Evolutionary conservation across 1,284 basidiomycete genomes (phyloP), one percentile per base, ranked within the genome.

Genomic region (Bondarzewia mesenterica): DNA sequence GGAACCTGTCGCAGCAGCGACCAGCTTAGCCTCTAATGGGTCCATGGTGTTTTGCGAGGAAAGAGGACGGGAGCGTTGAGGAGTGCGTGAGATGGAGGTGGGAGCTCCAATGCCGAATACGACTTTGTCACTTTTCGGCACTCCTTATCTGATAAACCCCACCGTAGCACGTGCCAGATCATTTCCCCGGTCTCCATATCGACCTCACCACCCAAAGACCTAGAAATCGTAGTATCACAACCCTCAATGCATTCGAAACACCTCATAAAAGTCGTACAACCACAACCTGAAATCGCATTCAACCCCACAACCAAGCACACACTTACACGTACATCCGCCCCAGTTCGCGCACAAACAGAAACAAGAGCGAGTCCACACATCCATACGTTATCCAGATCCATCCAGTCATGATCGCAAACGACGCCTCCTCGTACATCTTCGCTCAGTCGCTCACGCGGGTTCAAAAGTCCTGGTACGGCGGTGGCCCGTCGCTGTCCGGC

Each of bases 1-100:
- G 6, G 91, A 86, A 35, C 90, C 91, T 18, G 81, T 78, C 45
- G 86, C 80, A 1, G 89, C 90, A 15, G 89, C 90, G 54, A 87
- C 68, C 51, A 89, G 74, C 65, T 93, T 93, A 61, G 89, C 84
- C 55, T 81, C 69, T 63, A 84, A 80, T 40, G 78, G 74, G 57
- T 88, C 80, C 86, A 89, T 88, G 23, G 4, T 32, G 29, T n/a
- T 3, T 10, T n/a, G 29, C 12, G 29, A 32, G 29, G 29, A n/a
- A 32, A 32, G n/a, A 32, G 29, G 29, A 32, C 12, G n/a, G 29
- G 29, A n/a, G 29, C 5, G 29, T 32, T 32, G 29, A n/a, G 29
- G 29, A 32, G 2, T 12, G n/a, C 29, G 5, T n/a, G 29, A n/a
- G n/a, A 32, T 10, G n/a, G 29, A 10, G 15, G n/a, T 10, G n/a